Evolutionary conservation across 225 moss, liverwort and hornwort genomes (phyloP).

Genomic region (Marchantia paleacea): DNA sequence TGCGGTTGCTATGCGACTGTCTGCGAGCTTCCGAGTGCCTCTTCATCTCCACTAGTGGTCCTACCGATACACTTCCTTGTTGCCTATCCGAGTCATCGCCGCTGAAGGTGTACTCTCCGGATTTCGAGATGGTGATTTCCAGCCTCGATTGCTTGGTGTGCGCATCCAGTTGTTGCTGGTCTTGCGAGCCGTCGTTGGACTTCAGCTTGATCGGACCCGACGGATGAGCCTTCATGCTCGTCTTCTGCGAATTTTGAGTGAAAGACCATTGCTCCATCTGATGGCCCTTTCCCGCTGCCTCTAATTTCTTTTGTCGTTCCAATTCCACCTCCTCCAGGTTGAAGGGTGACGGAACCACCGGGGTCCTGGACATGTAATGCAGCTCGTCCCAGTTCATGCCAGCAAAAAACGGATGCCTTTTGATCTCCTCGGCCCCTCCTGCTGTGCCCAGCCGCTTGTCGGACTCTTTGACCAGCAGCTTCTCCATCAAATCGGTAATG

Average conservation of each 20-base stretch:
- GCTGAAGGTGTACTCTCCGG: constrained; percentile 10
- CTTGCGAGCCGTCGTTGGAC: not conserved
- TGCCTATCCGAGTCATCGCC: not conserved
- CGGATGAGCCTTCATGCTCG: not conserved
- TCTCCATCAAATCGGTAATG: constrained; percentile 38
- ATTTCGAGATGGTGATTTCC: constrained; percentile 3
- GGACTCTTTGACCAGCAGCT: constrained; percentile 43
- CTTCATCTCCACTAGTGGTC: not conserved
- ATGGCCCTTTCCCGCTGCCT: constrained; percentile 12
- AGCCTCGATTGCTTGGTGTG: not conserved
- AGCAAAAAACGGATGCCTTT: constrained; percentile 42
- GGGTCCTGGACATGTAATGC: constrained; percentile 38
- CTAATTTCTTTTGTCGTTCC: constrained; percentile 9
- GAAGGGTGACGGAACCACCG: constrained; percentile 42
- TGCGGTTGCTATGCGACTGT: constrained; percentile 12
- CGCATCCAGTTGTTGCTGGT: constrained; percentile 2
- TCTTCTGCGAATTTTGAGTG: not conserved
- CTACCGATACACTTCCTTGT: not conserved
- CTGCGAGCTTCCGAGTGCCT: not conserved
- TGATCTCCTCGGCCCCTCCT: constrained; percentile 46
- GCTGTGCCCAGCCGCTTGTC: constrained; percentile 35
- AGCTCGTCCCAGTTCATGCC: constrained; percentile 48
- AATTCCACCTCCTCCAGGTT: constrained; percentile 33
- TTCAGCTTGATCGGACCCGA: constrained; percentile 30
- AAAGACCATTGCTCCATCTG: constrained; percentile 34